phyloP scores from a whole-genome alignment of 176 grass and related monocot species.

The Oryza brachyantha region DNA sequence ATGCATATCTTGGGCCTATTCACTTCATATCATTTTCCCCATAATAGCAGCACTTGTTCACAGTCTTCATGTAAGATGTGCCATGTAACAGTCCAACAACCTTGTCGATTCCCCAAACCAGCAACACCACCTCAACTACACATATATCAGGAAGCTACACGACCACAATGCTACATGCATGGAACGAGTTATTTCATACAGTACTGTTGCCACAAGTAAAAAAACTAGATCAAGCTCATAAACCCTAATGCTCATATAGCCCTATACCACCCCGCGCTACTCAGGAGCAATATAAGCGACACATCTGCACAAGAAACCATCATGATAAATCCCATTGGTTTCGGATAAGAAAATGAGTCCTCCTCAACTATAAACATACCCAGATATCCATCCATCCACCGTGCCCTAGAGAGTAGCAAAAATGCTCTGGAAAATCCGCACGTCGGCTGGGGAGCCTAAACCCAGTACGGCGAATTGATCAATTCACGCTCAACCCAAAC shows the following conservation, averaged over 20 bases:
- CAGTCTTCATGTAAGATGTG: background rate
- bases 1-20: background rate
- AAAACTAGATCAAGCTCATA: background rate
- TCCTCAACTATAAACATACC: background rate
- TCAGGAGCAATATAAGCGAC: background rate
- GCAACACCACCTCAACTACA: background rate
- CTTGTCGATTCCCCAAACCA: background rate
- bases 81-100: background rate
- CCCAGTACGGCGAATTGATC: background rate
- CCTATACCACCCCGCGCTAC: background rate
- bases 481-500: background rate
- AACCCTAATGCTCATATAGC: background rate
- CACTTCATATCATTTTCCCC: background rate
- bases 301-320: background rate
- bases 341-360: background rate
- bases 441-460: background rate
- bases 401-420: conserved; percentile 1
- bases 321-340: background rate
- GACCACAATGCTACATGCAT: background rate
- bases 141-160: background rate
- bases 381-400: background rate
- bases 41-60: background rate
- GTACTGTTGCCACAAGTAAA: background rate
- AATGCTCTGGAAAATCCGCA: background rate
- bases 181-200: background rate